phyloP scores from a whole-genome alignment of 2,329 filamentous ascomycete species.

The Alternaria sp. region DNA sequence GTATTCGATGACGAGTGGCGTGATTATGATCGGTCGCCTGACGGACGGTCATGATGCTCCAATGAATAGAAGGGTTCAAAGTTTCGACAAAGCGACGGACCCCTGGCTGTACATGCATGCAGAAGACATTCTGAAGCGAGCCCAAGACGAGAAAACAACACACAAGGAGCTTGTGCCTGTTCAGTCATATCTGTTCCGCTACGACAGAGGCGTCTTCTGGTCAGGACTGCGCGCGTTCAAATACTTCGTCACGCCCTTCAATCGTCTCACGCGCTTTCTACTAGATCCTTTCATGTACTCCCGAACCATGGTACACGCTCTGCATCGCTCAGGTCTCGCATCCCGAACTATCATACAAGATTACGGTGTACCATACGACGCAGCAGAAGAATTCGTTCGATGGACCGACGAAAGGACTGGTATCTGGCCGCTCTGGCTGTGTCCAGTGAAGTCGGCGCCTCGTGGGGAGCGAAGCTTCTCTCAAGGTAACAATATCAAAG shows the following conservation, averaged over 20 bases:
- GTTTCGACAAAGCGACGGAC: conserved; percentile 65
- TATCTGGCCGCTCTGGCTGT: conserved; percentile 66
- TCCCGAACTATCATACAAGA: conserved; percentile 68
- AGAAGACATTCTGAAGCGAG: conserved; percentile 40
- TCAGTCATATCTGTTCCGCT: conserved; percentile 64
- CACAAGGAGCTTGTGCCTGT: conserved; percentile 54
- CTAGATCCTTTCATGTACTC: conserved; percentile 68
- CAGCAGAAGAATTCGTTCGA: conserved; percentile 59
- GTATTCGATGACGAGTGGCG: conserved; percentile 61
- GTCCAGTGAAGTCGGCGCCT: conserved; percentile 53
- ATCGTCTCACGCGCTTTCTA: conserved; percentile 62
- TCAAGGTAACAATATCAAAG: conserved; percentile 35
- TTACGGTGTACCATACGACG: conserved; percentile 62
- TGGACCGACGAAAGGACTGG: conserved; percentile 57
- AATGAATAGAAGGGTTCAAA: conserved; percentile 41
- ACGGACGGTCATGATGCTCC: conserved; percentile 51
- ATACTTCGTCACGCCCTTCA: conserved; percentile 68
- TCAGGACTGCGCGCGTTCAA: conserved; percentile 65
- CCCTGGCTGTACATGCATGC: conserved; percentile 79
- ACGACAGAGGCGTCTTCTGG: conserved; percentile 72
- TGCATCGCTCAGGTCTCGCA: conserved; percentile 64
- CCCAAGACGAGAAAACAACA: conserved; percentile 3
- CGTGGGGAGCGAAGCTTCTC: conserved; percentile 36
- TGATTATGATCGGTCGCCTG: conserved; percentile 67
- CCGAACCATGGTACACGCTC: conserved; percentile 66